Base-by-base conservation (phyloP, 257 asterid species). In the Solanum pimpinellifolium region DNA sequence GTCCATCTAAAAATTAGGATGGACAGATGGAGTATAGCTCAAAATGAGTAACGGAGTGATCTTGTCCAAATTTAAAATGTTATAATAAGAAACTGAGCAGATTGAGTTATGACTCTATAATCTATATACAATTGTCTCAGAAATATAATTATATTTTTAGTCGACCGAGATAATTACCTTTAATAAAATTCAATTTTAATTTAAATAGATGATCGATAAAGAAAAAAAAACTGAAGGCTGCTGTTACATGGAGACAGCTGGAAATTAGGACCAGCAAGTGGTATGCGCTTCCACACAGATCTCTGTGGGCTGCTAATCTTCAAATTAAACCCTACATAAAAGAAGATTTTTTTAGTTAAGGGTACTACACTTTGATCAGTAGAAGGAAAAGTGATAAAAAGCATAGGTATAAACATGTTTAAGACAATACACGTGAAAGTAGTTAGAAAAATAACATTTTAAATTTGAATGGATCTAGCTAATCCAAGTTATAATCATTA, bases 241-340 rank as follows among this genome's bases (percentile, higher is more conserved):
- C 2, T 80, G 2, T 47, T 31, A 27, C 44, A 47, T 18, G 25
- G 44, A 46, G 68, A 80, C 85, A 80, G 29, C 68, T 47, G 68
- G 85, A 47, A 78, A 46, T 7, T 46, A 9, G 42, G 66, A 78
- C 84, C 13, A 27, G 84, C 31, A 80, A 18, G 44, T 80, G 23
- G 68, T 80, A 41, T 80, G 44, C 27, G 0, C 65, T 80, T 47
- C 44, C 68, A 5, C 29, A 80, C 85, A 80, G 11, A 80, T 80
- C 42, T 80, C 44, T 27, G 68, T 27, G 44, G 85, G 85, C 85
- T 80, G 68, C 66, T 80, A 80, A 27, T 42, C 18, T 78, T 27
- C 66, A 27, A 46, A 27, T 12, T 18, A 5, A 44, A 7, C 83
- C 83, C 83, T 78, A 78, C 84, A 78, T 5, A 56, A 78, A 80